Conservation (phyloP, 257 asterid species). For the Solanum tarijense region DNA sequence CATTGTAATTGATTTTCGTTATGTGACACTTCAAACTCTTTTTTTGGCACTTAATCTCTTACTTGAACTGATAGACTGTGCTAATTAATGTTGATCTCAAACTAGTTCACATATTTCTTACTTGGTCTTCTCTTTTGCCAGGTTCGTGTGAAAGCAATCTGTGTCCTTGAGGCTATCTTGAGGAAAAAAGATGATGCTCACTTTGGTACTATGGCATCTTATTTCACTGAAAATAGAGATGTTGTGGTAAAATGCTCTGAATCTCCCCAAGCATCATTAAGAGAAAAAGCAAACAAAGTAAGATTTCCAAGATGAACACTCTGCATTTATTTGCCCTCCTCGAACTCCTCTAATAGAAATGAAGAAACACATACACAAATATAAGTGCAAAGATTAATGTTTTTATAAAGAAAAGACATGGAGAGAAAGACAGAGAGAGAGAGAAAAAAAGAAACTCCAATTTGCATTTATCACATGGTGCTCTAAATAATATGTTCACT, state of each 20-base stretch:
- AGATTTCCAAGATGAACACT: background rate
- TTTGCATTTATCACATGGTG: background rate
- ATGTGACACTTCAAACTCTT: background rate
- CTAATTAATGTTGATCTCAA: background rate
- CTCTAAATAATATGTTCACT: background rate
- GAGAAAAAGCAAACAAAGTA: slow-evolving; percentile 95
- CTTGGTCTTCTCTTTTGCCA: slow-evolving; percentile 22
- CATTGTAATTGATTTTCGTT: background rate
- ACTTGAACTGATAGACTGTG: background rate
- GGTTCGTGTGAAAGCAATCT: slow-evolving; percentile 92
- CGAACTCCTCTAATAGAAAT: background rate
- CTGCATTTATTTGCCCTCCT: background rate
- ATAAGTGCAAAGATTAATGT: background rate
- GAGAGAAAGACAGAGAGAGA: background rate
- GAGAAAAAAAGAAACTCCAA: background rate
- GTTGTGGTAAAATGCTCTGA: slow-evolving; percentile 71
- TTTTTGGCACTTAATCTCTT: background rate
- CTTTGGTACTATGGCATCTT: slow-evolving; percentile 46
- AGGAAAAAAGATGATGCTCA: slow-evolving; percentile 67
- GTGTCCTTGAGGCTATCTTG: slow-evolving; percentile 84
- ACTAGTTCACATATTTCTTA: background rate
- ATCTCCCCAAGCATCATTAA: slow-evolving; percentile 94
- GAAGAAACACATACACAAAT: background rate
- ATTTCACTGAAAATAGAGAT: slow-evolving; percentile 61
- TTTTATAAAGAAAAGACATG: background rate